Evolutionary conservation across 306 rosid genomes (phyloP).

Genomic region (Medicago ruthenica): DNA sequence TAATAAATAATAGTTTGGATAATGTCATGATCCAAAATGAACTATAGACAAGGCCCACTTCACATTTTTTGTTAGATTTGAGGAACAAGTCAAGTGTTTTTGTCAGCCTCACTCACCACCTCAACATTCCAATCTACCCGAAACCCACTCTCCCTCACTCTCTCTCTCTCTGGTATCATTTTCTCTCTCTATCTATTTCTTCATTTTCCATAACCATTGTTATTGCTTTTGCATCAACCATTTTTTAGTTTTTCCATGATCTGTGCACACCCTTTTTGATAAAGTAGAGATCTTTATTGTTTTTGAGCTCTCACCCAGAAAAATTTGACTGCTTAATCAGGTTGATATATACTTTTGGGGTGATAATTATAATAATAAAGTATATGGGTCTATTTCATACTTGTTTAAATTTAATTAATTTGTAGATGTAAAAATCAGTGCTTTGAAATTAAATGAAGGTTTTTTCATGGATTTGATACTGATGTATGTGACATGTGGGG

Average conservation of each 20-base stretch:
- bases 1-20: conserved; percentile 31
- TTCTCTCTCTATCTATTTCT: conserved; percentile 10
- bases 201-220: neutral
- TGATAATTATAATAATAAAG: neutral
- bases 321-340: conserved; percentile 15
- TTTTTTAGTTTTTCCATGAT: neutral
- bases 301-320: conserved; percentile 22
- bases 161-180: conserved; percentile 2
- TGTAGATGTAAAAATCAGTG: neutral
- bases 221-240: neutral
- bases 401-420: conserved; percentile 2
- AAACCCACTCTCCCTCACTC: conserved; percentile 1
- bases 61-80: conserved; percentile 34
- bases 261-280: neutral
- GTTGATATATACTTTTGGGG: no score
- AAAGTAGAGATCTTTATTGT: conserved; percentile 20
- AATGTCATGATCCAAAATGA: conserved; percentile 39
- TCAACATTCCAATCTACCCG: conserved; percentile 27
- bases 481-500: conserved; percentile 34
- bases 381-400: conserved; percentile 19
- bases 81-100: conserved; percentile 38
- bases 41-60: conserved; percentile 37
- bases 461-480: conserved; percentile 32
- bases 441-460: conserved; percentile 30
- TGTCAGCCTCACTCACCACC: conserved; percentile 23